Base-by-base conservation (phyloP, 2,329 filamentous ascomycete species). In the Mariannaea sp. region DNA sequence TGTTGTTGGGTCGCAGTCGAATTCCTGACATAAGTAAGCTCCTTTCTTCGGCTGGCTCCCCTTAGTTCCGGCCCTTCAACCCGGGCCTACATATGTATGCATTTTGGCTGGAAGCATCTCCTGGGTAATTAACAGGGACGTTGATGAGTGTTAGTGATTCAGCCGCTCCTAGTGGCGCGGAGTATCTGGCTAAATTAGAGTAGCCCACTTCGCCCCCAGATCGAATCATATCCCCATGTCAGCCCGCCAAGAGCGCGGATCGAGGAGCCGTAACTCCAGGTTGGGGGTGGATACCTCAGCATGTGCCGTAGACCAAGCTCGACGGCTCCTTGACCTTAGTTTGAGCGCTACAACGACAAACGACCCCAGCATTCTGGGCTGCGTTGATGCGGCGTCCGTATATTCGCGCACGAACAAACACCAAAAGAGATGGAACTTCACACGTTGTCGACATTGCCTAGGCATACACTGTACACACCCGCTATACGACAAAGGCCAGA, bases 21-120 rank as follows among this genome's bases (percentile, higher is more conserved):
- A 24, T 16, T 32, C 9, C 20, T 44, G 32, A 32, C 16, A 41
- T 6, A 27, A 20, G 19, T 13, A 13, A 50, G 41, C 24, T 32
- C 50, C 32, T 22, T 35, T 36, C 38, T 32, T 39, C 51, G 55
- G 51, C 29, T 51, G 46, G 42, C 39, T 49, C 22, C 55, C 55
- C 51, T 55, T 41, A 14, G 3, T 55, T 57, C 55, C 55, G 55
- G 43, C 51, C 51, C 39, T 46, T 38, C 8, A 22, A 57, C 26
- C 54, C 36, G 35, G 38, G 29, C 38, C 27, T 40, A 27, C 30
- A 22, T 17, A 3, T 14, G 16, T 12, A 19, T 49, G 33, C 30
- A 39, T 39, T 44, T 45, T 40, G 24, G 29, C 7, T 17, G 20
- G 44, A 33, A n/a, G 32, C 16, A 8, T 24, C 22, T 24, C 22